Conservation (phyloP, 2,329 filamentous ascomycete genomes). For the Hypoxylon sp. region DNA sequence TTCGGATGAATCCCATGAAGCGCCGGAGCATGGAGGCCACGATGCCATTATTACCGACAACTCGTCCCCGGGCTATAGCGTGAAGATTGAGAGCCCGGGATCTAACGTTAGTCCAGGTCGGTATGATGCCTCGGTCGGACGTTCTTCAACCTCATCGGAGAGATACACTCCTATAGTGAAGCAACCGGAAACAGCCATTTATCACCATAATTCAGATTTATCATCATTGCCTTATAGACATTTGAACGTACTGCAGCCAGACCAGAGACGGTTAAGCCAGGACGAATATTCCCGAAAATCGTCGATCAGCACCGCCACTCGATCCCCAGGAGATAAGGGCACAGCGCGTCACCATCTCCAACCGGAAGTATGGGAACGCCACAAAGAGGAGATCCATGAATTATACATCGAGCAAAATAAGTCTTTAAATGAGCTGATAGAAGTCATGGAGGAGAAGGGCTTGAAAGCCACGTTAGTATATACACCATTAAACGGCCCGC, state of each 20-base stretch:
- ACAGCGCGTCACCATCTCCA: constrained; percentile 40
- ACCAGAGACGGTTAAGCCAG: neutral
- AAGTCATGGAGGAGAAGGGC: constrained; percentile 44
- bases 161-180: constrained; percentile 3
- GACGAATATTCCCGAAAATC: constrained; percentile 7
- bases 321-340: constrained; percentile 11
- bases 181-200: constrained; percentile 1
- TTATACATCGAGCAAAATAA: constrained; percentile 48
- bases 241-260: neutral
- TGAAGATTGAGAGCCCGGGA: constrained; percentile 38
- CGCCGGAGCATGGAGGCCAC: constrained; percentile 12
- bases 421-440: constrained; percentile 44
- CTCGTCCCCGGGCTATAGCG: constrained; percentile 12
- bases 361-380: constrained; percentile 44
- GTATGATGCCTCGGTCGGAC: constrained; percentile 21
- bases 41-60: constrained; percentile 14
- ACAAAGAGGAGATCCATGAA: constrained; percentile 46
- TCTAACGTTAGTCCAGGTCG: constrained; percentile 25
- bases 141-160: constrained; percentile 26
- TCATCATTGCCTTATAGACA: constrained; percentile 13
- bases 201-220: neutral
- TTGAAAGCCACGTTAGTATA: constrained; percentile 47
- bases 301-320: neutral
- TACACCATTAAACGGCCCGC: neutral
- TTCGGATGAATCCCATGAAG: constrained; percentile 14